Base-by-base conservation (phyloP, 2,329 filamentous ascomycete species). In the Diplodia seriata region DNA sequence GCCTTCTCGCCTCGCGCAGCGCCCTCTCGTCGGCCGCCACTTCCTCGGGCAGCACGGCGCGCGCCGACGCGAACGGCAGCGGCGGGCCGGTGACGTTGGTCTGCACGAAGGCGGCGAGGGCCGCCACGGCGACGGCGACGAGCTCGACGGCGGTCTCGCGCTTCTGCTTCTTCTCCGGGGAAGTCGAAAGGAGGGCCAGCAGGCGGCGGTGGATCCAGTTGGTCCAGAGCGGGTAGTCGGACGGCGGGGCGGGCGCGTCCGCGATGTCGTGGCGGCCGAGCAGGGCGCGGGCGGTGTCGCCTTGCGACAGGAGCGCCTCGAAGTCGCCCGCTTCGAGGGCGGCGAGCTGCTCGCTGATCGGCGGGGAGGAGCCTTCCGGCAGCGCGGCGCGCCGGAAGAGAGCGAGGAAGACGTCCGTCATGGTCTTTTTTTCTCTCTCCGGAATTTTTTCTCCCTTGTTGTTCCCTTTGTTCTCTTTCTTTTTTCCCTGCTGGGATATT, bases 81-180 rank as follows among this genome's bases (percentile, higher is more conserved):
- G 93, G 90, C 0, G 94, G 94, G 0, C 94, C 94, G 3, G 94
- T 97, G 66, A 96, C 91, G 76, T 93, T 97, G 0, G 89, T 88
- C 77, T 97, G 94, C 18, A 97, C 79, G 76, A 97, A 97, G 12
- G 90, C 87, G 74, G 92, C 86, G 12, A 97, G 84, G 1, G 90
- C 87, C 1, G 90, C 89, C 57, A 92, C 81, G 11, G 88, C 91
- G 40, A 91, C 81, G 54, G 87, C 81, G 66, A 88, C 81, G 55
- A 81, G 76, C 73, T 68, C 81, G 80, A 23, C 74, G 77, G 68
- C 81, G 15, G 80, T 76, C 3, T 4, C 47, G 9, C 43, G 14
- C 57, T 75, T 73, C n/a, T 31, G 14, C 57, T 75, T 73, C n/a
- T 31, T 15, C 7, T 56, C 29, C 0, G 15, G n/a, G 14, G 0